Evolutionary conservation across 2,329 filamentous ascomycete genomes (phyloP), one percentile per base, ranked within the genome.

Genomic region (Talaromyces sp.): DNA sequence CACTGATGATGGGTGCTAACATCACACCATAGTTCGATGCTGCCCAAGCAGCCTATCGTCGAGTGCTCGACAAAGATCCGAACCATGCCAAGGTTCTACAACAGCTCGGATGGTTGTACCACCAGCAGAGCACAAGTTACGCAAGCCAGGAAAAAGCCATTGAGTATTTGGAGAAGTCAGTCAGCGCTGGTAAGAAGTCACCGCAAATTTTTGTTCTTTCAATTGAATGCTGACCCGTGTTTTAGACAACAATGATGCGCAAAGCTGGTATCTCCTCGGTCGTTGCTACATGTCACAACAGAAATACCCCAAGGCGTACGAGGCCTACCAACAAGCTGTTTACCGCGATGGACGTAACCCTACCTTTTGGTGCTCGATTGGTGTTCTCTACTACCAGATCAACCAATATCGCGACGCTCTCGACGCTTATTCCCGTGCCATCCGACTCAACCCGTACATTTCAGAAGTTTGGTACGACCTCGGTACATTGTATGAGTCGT

Each of bases 211-310:
- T 31, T 16, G 5, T 1, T 50, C 16, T 14, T 42, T 6, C 21
- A 9, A 9, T 25, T n/a, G n/a, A 21, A 63, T 46, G 31, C 57
- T 59, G 5, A 48, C 42, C 6, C 28, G 4, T 18, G 39, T 18
- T 42, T 23, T 12, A 93, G 93, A 99, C 73, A 93, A 96, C 78
- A 90, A 84, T 67, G 95, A 98, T 78, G 92, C 95, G 25, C 95
- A 98, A 79, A 98, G 93, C 79, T 99, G 95, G 95, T 99, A 99
- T 77, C 85, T 99, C 31, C 87, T 99, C 58, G 95, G 95, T 48
- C 88, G 95, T 69, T 98, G 95, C 81, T 99, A 98, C 82, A 98
- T 99, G 95, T 96, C 93, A 68, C 93, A 97, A 79, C 92, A 96
- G 76, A 98, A 98, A 76, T 98, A 98, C 71, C 93, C 93, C 71